A percentile compares a stretch with the other conserved stretches of the same genome.
These are phyloP conservation scores for Emiliania huxleyi DNA, from an alignment of 78 protist genomes.

Conservation along the genomic window DNA sequence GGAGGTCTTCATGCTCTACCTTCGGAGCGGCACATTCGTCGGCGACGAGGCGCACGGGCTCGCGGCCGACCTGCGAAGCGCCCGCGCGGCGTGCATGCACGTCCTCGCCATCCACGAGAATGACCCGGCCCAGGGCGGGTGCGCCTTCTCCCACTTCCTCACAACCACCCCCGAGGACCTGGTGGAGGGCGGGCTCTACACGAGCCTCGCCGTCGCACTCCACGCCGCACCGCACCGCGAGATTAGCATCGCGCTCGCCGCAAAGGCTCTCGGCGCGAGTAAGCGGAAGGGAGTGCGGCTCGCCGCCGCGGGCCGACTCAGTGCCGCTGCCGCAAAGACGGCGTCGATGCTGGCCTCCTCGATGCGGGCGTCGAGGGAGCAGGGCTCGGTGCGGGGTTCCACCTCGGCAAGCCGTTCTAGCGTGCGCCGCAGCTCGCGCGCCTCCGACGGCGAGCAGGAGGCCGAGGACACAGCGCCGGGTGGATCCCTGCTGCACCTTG, in stretches of 20 bases:
- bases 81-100: not conserved
- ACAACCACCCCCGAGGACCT: not conserved
- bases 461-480: too few species aligned
- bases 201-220: not conserved
- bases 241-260: not conserved
- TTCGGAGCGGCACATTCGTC: not conserved
- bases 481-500: too few species aligned
- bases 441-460: too few species aligned
- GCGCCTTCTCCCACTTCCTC: not conserved
- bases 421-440: too few species aligned
- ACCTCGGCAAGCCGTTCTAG: too few species aligned
- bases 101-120: not conserved
- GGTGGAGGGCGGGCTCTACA: not conserved
- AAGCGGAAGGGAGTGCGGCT: too few species aligned
- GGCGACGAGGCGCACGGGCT: not conserved
- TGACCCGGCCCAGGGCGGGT: not conserved
- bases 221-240: not conserved
- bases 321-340: too few species aligned
- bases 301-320: too few species aligned
- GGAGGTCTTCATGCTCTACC: too few species aligned
- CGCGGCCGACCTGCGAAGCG: not conserved
- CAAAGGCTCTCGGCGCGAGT: not conserved
- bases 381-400: too few species aligned
- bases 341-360: too few species aligned
- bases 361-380: too few species aligned